Evolutionary conservation across 345 rosid species (phyloP).

Genomic region (Viola odorata): DNA sequence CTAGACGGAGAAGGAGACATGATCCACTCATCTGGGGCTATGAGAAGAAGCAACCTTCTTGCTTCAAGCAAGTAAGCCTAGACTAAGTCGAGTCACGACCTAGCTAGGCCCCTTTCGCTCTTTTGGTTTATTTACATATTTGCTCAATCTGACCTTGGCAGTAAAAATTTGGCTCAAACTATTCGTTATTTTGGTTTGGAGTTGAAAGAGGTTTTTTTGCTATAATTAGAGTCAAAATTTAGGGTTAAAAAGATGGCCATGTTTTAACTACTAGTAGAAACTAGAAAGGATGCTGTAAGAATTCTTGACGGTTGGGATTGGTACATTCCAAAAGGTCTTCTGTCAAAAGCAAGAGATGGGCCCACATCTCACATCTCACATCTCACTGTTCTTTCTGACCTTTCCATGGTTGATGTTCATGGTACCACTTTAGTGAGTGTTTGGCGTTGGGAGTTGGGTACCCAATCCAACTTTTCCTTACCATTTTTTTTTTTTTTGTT

Average conservation of each 20-base stretch:
- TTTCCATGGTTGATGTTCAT: not conserved
- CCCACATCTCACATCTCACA: slow-evolving; percentile 3
- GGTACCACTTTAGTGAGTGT: too few species aligned
- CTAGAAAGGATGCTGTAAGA: not conserved
- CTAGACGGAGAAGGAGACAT: slow-evolving; percentile 7
- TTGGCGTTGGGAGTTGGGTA: too few species aligned
- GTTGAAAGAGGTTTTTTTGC: not conserved
- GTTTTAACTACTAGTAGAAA: not conserved
- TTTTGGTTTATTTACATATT: too few species aligned
- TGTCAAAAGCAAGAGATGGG: not conserved
- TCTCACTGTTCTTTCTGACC: not conserved
- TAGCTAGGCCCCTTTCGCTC: too few species aligned
- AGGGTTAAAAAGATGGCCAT: not conserved
- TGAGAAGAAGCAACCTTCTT: slow-evolving; percentile 13
- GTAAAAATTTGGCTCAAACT: not conserved
- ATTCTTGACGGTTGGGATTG: slow-evolving; percentile 1
- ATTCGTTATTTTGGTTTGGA: not conserved
- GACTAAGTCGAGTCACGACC: not conserved
- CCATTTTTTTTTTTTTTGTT: not conserved
- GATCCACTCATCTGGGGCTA: slow-evolving; percentile 23
- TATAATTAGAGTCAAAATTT: too few species aligned
- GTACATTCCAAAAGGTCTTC: slow-evolving; percentile 11
- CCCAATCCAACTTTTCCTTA: too few species aligned
- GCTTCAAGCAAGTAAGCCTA: slow-evolving; percentile 13
- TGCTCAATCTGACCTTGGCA: not conserved